phyloP scores from a whole-genome alignment of 352 stramenopile genomes.

The Phytophthora megakarya region DNA sequence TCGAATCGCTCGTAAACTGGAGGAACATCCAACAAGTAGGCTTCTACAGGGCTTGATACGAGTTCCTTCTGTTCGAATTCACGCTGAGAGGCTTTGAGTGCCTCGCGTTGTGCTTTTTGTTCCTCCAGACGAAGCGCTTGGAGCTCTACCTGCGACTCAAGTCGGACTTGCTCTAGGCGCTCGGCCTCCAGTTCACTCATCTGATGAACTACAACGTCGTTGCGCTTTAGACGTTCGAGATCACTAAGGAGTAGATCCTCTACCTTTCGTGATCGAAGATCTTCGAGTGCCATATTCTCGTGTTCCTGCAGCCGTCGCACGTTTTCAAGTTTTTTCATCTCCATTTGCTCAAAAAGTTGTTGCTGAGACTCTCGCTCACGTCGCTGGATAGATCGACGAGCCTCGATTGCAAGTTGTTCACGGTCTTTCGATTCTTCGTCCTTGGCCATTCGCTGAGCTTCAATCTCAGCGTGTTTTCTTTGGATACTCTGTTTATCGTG shows the following conservation, averaged over 20 bases:
- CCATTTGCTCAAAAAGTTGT: conserved; percentile 68
- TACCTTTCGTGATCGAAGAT: conserved; percentile 53
- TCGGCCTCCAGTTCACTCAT: conserved; percentile 58
- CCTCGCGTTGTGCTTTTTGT: conserved; percentile 59
- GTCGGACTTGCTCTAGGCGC: conserved; percentile 49
- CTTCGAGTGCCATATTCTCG: conserved; percentile 60
- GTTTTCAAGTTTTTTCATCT: conserved; percentile 50
- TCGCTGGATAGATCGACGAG: conserved; percentile 40
- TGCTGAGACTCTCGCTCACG: conserved; percentile 53
- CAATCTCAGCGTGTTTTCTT: conserved; percentile 37
- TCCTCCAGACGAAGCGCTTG: conserved; percentile 49
- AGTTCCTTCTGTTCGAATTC: conserved; percentile 74
- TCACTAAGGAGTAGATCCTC: conserved; percentile 40
- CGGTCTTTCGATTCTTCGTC: conserved; percentile 49
- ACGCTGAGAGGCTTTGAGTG: conserved; percentile 57
- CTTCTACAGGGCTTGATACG: conserved; percentile 61
- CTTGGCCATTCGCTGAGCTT: conserved; percentile 28
- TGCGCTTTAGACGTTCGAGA: conserved; percentile 39
- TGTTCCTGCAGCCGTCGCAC: conserved; percentile 47
- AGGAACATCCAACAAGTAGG: conserved; percentile 55
- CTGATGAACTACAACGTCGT: conserved; percentile 44
- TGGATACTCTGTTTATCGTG: conserved; percentile 18
- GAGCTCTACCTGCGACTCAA: conserved; percentile 48
- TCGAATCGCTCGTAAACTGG: conserved; percentile 48
- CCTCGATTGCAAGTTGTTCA: conserved; percentile 44